Conservation (phyloP, 768 basidiomycete species). For the Cytidiella melzeri region DNA sequence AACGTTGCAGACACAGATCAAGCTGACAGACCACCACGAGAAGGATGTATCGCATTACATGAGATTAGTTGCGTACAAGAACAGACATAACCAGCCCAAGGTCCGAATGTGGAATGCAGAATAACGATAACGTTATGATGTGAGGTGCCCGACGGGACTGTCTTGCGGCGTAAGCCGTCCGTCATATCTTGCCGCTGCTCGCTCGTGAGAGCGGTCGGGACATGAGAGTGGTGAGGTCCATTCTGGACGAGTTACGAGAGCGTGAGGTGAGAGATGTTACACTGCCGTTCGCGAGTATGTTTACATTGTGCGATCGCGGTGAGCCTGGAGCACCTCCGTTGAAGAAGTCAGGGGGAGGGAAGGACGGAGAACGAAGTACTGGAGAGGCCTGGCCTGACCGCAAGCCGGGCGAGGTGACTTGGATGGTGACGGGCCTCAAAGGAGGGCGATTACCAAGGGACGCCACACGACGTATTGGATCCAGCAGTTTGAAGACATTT, state of each 20-base stretch:
- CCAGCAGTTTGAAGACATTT: slow-evolving; percentile 28
- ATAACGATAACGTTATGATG: slow-evolving; percentile 1
- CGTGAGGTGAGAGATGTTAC: slow-evolving; percentile 42
- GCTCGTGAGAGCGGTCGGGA: slow-evolving; percentile 37
- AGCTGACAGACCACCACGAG: neutral
- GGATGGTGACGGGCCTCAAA: slow-evolving; percentile 17
- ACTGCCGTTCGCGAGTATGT: slow-evolving; percentile 26
- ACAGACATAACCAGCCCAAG: slow-evolving; percentile 1
- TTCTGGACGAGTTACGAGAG: slow-evolving; percentile 63
- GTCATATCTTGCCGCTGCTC: slow-evolving; percentile 20
- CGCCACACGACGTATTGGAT: slow-evolving; percentile 15
- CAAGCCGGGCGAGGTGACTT: slow-evolving; percentile 11
- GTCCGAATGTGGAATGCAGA: slow-evolving; percentile 1
- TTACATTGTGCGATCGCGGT: slow-evolving; percentile 21
- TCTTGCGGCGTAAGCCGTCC: neutral
- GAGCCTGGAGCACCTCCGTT: slow-evolving; percentile 23
- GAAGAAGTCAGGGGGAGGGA: slow-evolving; percentile 13
- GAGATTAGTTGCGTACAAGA: neutral
- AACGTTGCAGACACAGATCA: neutral
- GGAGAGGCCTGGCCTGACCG: slow-evolving; percentile 23
- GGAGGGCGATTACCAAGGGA: slow-evolving; percentile 12
- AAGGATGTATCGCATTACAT: neutral
- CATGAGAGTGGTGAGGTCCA: slow-evolving; percentile 49
- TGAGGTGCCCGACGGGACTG: neutral
- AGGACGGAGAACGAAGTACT: slow-evolving; percentile 23